Evolutionary conservation across 176 grass and related monocot genomes (phyloP), one percentile per base, ranked within the genome.

Genomic region (Tillandsia fasciculata): DNA sequence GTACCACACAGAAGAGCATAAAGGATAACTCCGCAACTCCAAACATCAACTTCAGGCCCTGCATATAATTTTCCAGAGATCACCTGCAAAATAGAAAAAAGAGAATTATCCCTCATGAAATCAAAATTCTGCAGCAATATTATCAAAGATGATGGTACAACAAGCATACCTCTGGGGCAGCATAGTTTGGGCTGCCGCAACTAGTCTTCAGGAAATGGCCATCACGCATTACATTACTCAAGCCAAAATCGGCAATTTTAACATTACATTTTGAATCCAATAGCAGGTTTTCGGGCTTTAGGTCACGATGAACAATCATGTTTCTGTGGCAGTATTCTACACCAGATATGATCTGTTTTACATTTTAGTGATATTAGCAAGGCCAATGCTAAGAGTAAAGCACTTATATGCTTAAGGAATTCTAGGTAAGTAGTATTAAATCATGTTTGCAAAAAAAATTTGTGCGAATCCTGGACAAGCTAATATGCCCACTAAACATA

Each of bases 191-290:
- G 74, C 94, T 99, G 10, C 94, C 94, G 52, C 94, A 99, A 79
- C 89, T 93, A 76, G 94, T 99, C 86, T 93, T 99, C 70, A 99
- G 49, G 85, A 99, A 92, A 87, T 99, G 94, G 0, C 94, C 89
- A 81, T 99, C 89, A 67, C 83, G 84, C 94, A 99, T 99, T 28
- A 99, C 84, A 79, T 99, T 99, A 70, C 94, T 99, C 52, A 99
- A 85, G 26, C 94, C 94, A 84, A 99, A 99, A 75, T 99, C 89
- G 24, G 94, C 89, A 79, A 99, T 83, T 75, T 99, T 99, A 26
- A 99, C 84, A 86, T 90, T 99, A 73, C 82, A 82, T 65, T 90
- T 99, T 51, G 94, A 99, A 87, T 99, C 89, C 51, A 99, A 74
- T 72, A 99, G 78, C 69, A 99, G 66, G 71, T 99, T 99, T 72